A percentile compares a stretch with the other conserved stretches of the same genome.
Evolutionary conservation across 805 yeast species (phyloP).

Genomic region (Komagataella populi): DNA sequence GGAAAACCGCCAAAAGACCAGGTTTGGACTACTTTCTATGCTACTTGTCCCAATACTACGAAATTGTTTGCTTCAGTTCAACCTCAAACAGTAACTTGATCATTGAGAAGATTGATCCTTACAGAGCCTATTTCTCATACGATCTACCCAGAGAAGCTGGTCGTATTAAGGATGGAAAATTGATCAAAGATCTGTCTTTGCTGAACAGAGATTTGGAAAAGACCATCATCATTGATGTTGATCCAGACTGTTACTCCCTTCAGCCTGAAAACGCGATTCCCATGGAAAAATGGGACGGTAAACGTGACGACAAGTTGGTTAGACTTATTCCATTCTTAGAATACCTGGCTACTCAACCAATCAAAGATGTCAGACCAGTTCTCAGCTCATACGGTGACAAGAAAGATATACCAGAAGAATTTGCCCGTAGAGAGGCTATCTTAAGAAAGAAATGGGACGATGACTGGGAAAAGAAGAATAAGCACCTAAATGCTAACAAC

Average conservation of each 20-base stretch:
- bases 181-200: conserved; percentile 79
- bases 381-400: conserved; percentile 60
- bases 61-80: conserved; percentile 81
- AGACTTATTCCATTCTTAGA: conserved; percentile 85
- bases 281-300: conserved; percentile 77
- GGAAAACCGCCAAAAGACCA: conserved; percentile 99
- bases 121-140: conserved; percentile 77
- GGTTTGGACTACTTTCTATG: conserved; percentile 95
- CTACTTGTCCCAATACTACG: conserved; percentile 89
- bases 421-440: conserved; percentile 59
- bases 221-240: conserved; percentile 68
- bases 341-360: conserved; percentile 75
- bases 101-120: conserved; percentile 84
- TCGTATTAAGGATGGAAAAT: conserved; percentile 75
- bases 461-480: conserved; percentile 25
- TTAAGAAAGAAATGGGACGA: conserved; percentile 60
- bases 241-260: conserved; percentile 53
- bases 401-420: conserved; percentile 62
- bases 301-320: conserved; percentile 66
- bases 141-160: conserved; percentile 87
- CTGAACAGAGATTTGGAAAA: conserved; percentile 85
- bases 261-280: conserved; percentile 95
- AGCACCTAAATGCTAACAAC: conserved; percentile 29
- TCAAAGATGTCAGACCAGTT: conserved; percentile 84
- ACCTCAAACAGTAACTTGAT: conserved; percentile 77